Percentiles rank a stretch among this genome's conserved stretches.
These are phyloP conservation scores for Pyricularia sp. DNA, from an alignment of 2,329 filamentous ascomycete species.

Conservation along the genomic window DNA sequence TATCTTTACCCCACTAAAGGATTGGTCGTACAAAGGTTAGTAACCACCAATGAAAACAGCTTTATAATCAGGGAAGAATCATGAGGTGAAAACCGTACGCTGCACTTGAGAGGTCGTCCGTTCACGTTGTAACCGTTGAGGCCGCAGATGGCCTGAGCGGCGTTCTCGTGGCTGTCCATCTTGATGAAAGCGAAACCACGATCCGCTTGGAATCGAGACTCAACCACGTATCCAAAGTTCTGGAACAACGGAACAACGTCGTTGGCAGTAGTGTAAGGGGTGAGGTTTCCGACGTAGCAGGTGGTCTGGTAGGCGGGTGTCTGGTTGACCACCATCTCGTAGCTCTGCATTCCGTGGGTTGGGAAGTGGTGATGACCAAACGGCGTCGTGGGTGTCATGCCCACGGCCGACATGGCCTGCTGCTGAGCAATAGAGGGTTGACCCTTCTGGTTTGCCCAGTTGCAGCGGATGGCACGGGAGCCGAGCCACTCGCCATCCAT, in stretches of 20 bases:
- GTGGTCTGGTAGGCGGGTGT: constrained; percentile 98
- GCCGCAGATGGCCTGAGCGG: constrained; percentile 96
- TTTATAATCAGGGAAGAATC: background rate
- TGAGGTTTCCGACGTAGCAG: constrained; percentile 95
- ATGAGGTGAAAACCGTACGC: constrained; percentile 52
- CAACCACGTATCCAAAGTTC: constrained; percentile 95
- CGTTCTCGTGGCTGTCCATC: constrained; percentile 98
- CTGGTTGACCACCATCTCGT: constrained; percentile 92
- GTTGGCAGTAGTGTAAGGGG: constrained; percentile 88
- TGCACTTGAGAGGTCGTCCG: constrained; percentile 93
- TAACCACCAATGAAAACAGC: background rate
- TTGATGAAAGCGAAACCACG: constrained; percentile 98
- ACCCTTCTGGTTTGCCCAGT: constrained; percentile 99
- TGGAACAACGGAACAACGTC: constrained; percentile 97
- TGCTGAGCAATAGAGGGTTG: constrained; percentile 97
- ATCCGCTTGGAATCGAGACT: constrained; percentile 96
- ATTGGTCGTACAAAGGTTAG: constrained; percentile 20
- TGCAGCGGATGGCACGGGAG: constrained; percentile 95
- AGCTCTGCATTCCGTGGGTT: constrained; percentile 91
- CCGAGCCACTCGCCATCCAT: constrained; percentile 99
- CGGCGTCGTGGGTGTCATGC: constrained; percentile 93
- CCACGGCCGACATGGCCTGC: constrained; percentile 93
- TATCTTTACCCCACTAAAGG: constrained; percentile 93
- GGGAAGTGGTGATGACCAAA: constrained; percentile 98
- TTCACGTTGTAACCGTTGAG: constrained; percentile 98